Conservation (phyloP, 257 asterid genomes). For the Handroanthus guayacan region DNA sequence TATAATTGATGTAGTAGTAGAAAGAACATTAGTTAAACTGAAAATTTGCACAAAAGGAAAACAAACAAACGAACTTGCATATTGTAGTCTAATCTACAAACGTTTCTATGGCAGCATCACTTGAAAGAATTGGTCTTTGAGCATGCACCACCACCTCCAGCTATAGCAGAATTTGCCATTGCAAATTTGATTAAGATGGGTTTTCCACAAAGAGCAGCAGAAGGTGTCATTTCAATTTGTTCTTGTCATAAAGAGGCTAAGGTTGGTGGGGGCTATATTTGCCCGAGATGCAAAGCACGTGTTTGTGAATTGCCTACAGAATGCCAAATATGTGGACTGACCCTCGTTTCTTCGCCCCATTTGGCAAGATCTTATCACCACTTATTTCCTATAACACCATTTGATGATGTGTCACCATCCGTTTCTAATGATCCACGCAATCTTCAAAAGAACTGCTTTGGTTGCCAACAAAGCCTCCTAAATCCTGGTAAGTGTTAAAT, state of each 20-base stretch:
- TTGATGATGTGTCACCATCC: conserved; percentile 76
- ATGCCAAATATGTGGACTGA: conserved; percentile 89
- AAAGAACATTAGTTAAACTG: not conserved
- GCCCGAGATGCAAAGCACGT: conserved; percentile 98
- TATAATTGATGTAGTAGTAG: conserved; percentile 8
- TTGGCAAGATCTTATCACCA: conserved; percentile 98
- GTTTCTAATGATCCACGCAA: conserved; percentile 48
- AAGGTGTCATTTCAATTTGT: conserved; percentile 89
- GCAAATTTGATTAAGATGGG: conserved; percentile 98
- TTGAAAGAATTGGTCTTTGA: conserved; percentile 86
- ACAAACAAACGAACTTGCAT: conserved; percentile 5
- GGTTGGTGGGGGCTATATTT: conserved; percentile 93
- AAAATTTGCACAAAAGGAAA: not conserved
- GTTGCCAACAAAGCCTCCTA: conserved; percentile 86
- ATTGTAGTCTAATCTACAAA: conserved; percentile 16
- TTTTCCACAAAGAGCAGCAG: conserved; percentile 97
- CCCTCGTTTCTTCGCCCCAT: conserved; percentile 97
- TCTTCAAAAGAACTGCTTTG: conserved; percentile 68
- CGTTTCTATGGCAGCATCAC: conserved; percentile 62
- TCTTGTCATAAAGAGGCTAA: conserved; percentile 95
- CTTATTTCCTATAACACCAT: conserved; percentile 90
- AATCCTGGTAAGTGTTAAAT: conserved; percentile 63
- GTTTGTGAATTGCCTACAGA: conserved; percentile 92
- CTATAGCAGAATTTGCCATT: conserved; percentile 95
- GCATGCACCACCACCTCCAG: conserved; percentile 98